phyloP scores from a whole-genome alignment of 2,329 filamentous ascomycete species.

The Rutstroemia sp. region DNA sequence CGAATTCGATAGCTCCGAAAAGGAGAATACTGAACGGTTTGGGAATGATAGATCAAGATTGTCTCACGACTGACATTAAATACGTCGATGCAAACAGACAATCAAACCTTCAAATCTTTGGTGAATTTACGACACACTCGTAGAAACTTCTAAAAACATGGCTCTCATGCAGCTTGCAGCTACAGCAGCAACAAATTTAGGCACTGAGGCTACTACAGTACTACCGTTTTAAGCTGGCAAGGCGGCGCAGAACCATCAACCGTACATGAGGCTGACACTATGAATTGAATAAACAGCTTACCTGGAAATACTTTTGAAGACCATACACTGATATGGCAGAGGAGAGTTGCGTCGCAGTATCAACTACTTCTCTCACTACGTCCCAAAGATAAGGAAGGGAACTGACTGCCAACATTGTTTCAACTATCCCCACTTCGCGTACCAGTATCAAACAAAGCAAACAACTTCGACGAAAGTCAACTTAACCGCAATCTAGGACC shows the following conservation, averaged over 20 bases:
- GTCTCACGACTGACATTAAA: background rate
- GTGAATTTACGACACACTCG: background rate
- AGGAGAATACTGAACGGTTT: background rate
- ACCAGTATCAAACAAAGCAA: slow-evolving; percentile 7
- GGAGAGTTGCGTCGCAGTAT: background rate
- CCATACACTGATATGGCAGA: background rate
- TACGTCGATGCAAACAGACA: slow-evolving; percentile 1
- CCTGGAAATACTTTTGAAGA: background rate
- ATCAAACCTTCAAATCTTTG: background rate
- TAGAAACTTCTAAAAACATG: slow-evolving; percentile 2
- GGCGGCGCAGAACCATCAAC: background rate
- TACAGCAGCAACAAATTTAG: background rate
- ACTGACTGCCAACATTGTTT: background rate
- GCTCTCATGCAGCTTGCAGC: background rate
- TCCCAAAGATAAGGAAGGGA: background rate
- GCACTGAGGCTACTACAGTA: background rate
- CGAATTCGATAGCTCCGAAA: background rate
- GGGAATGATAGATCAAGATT: background rate
- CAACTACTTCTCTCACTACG: background rate
- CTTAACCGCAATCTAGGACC: background rate
- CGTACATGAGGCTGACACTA: slow-evolving; percentile 8
- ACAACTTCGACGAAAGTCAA: slow-evolving; percentile 17
- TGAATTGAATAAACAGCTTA: slow-evolving; percentile 1
- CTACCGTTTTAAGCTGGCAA: slow-evolving; percentile 6
- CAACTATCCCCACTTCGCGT: slow-evolving; percentile 9